Conservation (phyloP, 2,329 filamentous ascomycete genomes). For the Fusarium sp. region DNA sequence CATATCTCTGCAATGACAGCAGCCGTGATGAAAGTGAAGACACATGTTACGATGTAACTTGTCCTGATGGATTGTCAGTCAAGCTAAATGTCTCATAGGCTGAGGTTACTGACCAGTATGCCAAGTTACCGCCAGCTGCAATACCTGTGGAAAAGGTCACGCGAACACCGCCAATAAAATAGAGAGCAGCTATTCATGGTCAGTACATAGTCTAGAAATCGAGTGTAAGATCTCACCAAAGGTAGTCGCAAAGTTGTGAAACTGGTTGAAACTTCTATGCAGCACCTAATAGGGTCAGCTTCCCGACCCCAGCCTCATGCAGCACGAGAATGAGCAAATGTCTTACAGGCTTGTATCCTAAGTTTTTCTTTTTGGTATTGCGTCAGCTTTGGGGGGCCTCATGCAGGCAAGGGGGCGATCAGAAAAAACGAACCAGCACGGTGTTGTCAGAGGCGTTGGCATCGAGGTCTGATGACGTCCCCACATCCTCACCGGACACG, state of each 20-base stretch:
- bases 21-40: constrained; percentile 72
- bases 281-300: constrained; percentile 56
- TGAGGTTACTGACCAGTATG: constrained; percentile 63
- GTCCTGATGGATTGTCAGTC: constrained; percentile 55
- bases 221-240: constrained; percentile 59
- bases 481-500: not conserved
- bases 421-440: constrained; percentile 11
- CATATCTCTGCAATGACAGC: constrained; percentile 71
- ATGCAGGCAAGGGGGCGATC: not conserved
- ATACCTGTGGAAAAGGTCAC: constrained; percentile 73
- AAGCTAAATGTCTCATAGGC: not conserved
- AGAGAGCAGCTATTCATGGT: constrained; percentile 63
- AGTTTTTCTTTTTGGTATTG: constrained; percentile 27
- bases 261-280: constrained; percentile 66
- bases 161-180: constrained; percentile 70
- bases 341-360: constrained; percentile 44
- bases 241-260: constrained; percentile 70
- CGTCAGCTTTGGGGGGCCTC: not conserved
- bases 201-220: not conserved
- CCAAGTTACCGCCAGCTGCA: constrained; percentile 69
- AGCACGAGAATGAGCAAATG: not conserved
- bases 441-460: constrained; percentile 10
- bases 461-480: constrained; percentile 1
- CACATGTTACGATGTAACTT: constrained; percentile 68
- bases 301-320: not conserved